These are phyloP conservation scores for Mrakia gelida DNA, from an alignment of 768 basidiomycete species.

Conservation along the genomic window DNA sequence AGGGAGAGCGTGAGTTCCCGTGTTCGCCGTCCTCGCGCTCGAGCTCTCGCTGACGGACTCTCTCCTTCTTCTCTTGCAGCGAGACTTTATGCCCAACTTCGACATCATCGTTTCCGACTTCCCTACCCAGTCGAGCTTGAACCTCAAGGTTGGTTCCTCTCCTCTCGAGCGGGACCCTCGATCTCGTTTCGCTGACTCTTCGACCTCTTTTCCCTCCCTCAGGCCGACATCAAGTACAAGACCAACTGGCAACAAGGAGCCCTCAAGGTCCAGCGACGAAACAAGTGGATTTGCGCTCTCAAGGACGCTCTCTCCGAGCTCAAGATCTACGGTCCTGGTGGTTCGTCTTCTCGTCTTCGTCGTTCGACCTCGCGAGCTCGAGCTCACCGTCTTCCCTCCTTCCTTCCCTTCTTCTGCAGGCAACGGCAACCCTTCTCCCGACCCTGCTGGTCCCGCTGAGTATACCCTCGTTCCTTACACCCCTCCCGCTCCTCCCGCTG, in stretches of 20 bases:
- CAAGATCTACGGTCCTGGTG: slow-evolving; percentile 57
- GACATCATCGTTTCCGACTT: slow-evolving; percentile 52
- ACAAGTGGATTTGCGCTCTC: slow-evolving; percentile 88
- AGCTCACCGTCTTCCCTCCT: no score
- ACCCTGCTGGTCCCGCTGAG: slow-evolving; percentile 37
- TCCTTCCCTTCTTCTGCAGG: slow-evolving; percentile 13
- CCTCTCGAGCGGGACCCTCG: no score
- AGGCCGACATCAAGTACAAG: slow-evolving; percentile 81
- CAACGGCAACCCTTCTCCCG: slow-evolving; percentile 44
- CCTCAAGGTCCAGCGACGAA: slow-evolving; percentile 58
- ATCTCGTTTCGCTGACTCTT: no score
- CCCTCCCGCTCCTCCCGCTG: background rate
- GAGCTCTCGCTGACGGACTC: background rate
- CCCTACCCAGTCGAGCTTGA: slow-evolving; percentile 73
- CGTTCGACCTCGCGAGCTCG: no score
- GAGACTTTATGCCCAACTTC: slow-evolving; percentile 72
- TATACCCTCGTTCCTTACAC: slow-evolving; percentile 29
- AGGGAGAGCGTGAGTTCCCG: slow-evolving; percentile 45
- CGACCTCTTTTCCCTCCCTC: no score
- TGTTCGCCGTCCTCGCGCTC: background rate
- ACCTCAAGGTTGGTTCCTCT: slow-evolving; percentile 47
- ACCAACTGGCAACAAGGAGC: slow-evolving; percentile 77
- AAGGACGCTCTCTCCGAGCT: slow-evolving; percentile 63
- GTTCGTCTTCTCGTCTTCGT: no score
- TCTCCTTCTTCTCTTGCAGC: slow-evolving; percentile 41